Conservation (phyloP, 2,329 filamentous ascomycete genomes). For the Alternaria metachromatica region DNA sequence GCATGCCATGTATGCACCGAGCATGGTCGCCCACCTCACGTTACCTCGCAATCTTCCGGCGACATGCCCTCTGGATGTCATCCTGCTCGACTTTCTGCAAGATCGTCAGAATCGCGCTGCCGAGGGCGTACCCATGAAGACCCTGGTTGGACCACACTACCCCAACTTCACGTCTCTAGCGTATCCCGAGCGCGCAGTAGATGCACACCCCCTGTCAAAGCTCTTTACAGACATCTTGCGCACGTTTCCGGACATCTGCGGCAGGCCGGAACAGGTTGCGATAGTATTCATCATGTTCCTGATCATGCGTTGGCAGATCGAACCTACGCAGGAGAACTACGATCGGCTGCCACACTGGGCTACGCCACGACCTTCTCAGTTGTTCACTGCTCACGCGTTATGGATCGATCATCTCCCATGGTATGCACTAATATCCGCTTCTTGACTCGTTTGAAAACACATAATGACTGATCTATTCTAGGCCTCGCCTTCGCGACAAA, state of each 20-base stretch:
- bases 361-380: slow-evolving; percentile 69
- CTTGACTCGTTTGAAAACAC: not conserved
- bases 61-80: slow-evolving; percentile 77
- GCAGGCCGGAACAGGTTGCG: slow-evolving; percentile 82
- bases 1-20: slow-evolving; percentile 38
- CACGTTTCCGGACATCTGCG: slow-evolving; percentile 80
- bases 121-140: slow-evolving; percentile 68
- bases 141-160: slow-evolving; percentile 77
- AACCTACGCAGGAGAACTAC: slow-evolving; percentile 79
- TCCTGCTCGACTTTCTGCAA: slow-evolving; percentile 81
- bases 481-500: slow-evolving; percentile 74
- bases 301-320: slow-evolving; percentile 81
- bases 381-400: slow-evolving; percentile 71
- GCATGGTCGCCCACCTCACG: slow-evolving; percentile 42
- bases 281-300: slow-evolving; percentile 88
- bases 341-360: slow-evolving; percentile 77
- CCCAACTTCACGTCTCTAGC: slow-evolving; percentile 80
- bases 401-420: slow-evolving; percentile 88
- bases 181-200: slow-evolving; percentile 68
- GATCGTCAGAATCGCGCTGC: slow-evolving; percentile 71
- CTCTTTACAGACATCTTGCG: slow-evolving; percentile 84
- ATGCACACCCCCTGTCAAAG: slow-evolving; percentile 79
- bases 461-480: slow-evolving; percentile 28
- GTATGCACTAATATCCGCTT: slow-evolving; percentile 34
- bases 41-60: slow-evolving; percentile 64